These are phyloP conservation scores for Guillardia theta DNA, from an alignment of 78 protist species.

Conservation along the genomic window DNA sequence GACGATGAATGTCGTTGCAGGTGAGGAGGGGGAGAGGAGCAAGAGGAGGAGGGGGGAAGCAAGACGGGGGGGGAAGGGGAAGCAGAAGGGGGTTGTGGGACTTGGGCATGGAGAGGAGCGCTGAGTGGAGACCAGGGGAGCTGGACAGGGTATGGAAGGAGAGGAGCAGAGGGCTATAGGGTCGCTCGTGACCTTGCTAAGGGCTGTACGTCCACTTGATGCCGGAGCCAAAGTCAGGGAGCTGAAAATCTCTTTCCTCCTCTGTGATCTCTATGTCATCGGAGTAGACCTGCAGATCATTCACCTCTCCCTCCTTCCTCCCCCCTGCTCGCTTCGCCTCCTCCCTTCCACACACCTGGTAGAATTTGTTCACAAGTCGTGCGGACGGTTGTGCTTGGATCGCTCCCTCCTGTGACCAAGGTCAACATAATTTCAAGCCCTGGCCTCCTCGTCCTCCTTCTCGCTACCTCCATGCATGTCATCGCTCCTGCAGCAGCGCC, in stretches of 20 bases:
- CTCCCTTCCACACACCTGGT: not conserved
- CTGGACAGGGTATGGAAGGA: too few species aligned
- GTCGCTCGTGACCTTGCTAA: too few species aligned
- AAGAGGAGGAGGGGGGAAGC: too few species aligned
- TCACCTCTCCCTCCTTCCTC: not conserved
- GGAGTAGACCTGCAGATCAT: not conserved
- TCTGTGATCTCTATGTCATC: not conserved
- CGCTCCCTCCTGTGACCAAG: not conserved
- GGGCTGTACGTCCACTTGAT: slow-evolving; percentile 22
- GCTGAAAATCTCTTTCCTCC: not conserved
- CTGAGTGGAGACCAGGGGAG: too few species aligned
- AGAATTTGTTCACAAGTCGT: not conserved
- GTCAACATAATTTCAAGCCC: not conserved
- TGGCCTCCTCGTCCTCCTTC: not conserved
- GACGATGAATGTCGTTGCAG: too few species aligned
- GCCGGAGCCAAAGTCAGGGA: not conserved
- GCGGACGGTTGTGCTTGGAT: not conserved
- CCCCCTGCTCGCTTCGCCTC: not conserved
- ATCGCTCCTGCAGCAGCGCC: not conserved
- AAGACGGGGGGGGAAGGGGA: too few species aligned
- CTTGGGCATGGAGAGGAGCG: too few species aligned
- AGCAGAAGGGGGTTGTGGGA: too few species aligned
- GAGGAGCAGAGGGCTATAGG: too few species aligned
- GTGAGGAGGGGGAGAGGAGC: too few species aligned
- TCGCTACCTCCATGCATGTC: not conserved